These are phyloP conservation scores for Podosphaera leucotricha DNA, from an alignment of 2,329 filamentous ascomycete species.

Conservation along the genomic window DNA sequence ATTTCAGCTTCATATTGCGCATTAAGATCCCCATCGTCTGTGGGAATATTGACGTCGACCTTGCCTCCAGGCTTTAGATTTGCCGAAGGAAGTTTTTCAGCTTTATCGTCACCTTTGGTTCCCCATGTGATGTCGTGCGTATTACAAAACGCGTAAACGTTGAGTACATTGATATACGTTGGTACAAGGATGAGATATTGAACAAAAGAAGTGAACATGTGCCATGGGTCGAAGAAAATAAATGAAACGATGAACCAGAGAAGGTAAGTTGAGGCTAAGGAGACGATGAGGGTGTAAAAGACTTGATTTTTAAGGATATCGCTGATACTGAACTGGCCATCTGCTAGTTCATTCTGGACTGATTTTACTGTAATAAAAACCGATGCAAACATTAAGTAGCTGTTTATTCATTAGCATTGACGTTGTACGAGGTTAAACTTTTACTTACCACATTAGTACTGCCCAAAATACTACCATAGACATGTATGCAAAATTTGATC, in stretches of 20 bases:
- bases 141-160: slow-evolving; percentile 97
- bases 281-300: slow-evolving; percentile 87
- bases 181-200: slow-evolving; percentile 92
- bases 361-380: slow-evolving; percentile 81
- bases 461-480: slow-evolving; percentile 98
- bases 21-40: slow-evolving; percentile 86
- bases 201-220: slow-evolving; percentile 88
- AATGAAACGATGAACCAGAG: slow-evolving; percentile 82
- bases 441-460: slow-evolving; percentile 63
- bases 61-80: slow-evolving; percentile 85
- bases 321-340: slow-evolving; percentile 39
- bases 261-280: slow-evolving; percentile 73
- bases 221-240: slow-evolving; percentile 95
- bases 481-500: slow-evolving; percentile 82
- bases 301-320: slow-evolving; percentile 67
- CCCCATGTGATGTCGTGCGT: slow-evolving; percentile 96
- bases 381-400: slow-evolving; percentile 82
- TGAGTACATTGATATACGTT: slow-evolving; percentile 94
- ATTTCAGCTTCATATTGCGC: slow-evolving; percentile 82
- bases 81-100: slow-evolving; percentile 71
- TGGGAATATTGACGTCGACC: slow-evolving; percentile 65
- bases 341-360: slow-evolving; percentile 44
- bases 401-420: slow-evolving; percentile 15
- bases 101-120: slow-evolving; percentile 92
- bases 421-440: not conserved